A percentile compares a stretch with the other conserved stretches of the same genome.
Conservation (phyloP, 768 basidiomycete genomes). For the Kwoniella mangroviensis region DNA sequence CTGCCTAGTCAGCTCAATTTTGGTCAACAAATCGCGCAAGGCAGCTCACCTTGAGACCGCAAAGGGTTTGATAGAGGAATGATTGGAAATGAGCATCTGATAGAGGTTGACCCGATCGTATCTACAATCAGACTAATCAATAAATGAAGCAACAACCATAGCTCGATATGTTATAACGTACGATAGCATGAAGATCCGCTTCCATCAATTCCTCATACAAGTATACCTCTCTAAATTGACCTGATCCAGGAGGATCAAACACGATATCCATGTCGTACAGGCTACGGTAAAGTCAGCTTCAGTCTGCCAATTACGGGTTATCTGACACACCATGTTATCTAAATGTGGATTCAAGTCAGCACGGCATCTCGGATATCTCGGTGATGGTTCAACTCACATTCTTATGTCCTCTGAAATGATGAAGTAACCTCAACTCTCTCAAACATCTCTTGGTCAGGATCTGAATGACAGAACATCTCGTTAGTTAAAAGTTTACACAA, state of each 20-base stretch:
- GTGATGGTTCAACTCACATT: slow-evolving; percentile 67
- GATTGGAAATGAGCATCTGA: slow-evolving; percentile 65
- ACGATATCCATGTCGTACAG: slow-evolving; percentile 99
- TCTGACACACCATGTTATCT: slow-evolving; percentile 39
- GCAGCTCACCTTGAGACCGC: slow-evolving; percentile 82
- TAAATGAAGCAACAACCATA: not conserved
- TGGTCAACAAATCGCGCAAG: too few species aligned
- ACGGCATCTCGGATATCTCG: not conserved
- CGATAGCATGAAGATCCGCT: slow-evolving; percentile 98
- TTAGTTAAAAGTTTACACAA: slow-evolving; percentile 6
- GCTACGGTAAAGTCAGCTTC: slow-evolving; percentile 25
- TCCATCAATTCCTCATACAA: slow-evolving; percentile 98
- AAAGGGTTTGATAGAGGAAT: slow-evolving; percentile 97
- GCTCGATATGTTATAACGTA: slow-evolving; percentile 58
- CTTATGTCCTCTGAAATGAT: slow-evolving; percentile 99
- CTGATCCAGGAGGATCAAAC: slow-evolving; percentile 72
- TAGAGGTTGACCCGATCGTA: slow-evolving; percentile 61
- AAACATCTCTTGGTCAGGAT: slow-evolving; percentile 96
- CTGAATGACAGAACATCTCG: slow-evolving; percentile 6
- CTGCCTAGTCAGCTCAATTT: slow-evolving; percentile 5
- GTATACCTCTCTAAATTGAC: slow-evolving; percentile 93
- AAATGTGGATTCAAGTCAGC: slow-evolving; percentile 1
- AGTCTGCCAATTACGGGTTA: too few species aligned
- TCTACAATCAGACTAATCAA: slow-evolving; percentile 45
- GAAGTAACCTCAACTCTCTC: slow-evolving; percentile 85